Base-by-base conservation (phyloP, 768 basidiomycete species). In the Cytidiella melzeri region DNA sequence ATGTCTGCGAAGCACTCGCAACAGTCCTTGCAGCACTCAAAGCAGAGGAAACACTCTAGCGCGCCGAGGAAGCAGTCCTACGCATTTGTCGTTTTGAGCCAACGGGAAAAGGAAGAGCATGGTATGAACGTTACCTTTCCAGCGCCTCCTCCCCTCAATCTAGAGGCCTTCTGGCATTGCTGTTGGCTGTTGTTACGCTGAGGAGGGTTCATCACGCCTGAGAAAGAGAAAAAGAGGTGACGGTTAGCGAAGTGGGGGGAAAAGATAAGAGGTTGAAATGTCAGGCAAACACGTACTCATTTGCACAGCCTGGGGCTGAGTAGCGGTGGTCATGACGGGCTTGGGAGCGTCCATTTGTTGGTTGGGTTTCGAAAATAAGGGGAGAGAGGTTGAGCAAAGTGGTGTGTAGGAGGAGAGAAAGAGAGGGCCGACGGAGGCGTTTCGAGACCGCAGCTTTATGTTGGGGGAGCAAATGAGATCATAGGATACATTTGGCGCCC, bases 1-100 rank as follows among this genome's bases (percentile, higher is more conserved):
- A 87, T 86, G 58, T 87, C 84, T 15, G 69, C 85, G 47, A 65
- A 55, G 60, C 83, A 84, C 24, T 84, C 84, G 73, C 83, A 87
- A 67, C 80, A 85, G 21, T 67, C 83, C 82, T 86, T 54, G 25
- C 43, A 54, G 39, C 44, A 51, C 48, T 82, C 84, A 61, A 79
- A 87, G 68, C 85, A 87, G 20, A 88, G 57, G 75, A 86, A 87
- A 61, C 83, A 85, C 24, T 72, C 79, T 28, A 84, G 5, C 15
- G 75, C 45, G 18, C 73, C 81, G 23, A 88, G 46, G 68, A 84
- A 76, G 63, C 83, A 87, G 62, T 86, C 83, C 84, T 87, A 49
- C 27, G 20, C 26, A 4, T n/a, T 18, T 15, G 19, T 26, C 25
- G 11, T 12, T 2, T n/a, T n/a, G n/a, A n/a, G n/a, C n/a, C n/a